phyloP scores from a whole-genome alignment of 495 filamentous ascomycete genomes.

The Penicillium crystallinum region DNA sequence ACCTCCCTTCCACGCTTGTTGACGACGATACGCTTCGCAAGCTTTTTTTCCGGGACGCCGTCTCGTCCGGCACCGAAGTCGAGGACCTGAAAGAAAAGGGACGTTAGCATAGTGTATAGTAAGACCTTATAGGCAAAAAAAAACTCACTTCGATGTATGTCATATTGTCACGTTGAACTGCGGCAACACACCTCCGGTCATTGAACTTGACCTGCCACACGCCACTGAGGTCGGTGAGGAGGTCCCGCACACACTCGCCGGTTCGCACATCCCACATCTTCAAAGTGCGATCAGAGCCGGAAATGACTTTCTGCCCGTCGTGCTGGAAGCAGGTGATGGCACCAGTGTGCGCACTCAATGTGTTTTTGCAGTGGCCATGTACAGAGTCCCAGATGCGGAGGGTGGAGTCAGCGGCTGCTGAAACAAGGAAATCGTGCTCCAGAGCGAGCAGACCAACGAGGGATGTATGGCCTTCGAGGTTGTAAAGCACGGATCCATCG shows the following conservation, averaged over 20 bases:
- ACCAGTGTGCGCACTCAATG: conserved; percentile 85
- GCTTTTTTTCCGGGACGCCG: conserved; percentile 65
- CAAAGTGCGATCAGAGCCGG: conserved; percentile 87
- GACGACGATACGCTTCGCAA: conserved; percentile 76
- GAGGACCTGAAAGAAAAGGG: conserved; percentile 53
- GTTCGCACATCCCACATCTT: conserved; percentile 98
- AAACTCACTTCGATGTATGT: conserved; percentile 91
- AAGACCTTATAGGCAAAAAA: neutral
- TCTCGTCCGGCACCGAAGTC: conserved; percentile 90
- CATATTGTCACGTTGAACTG: conserved; percentile 84
- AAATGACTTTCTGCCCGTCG: conserved; percentile 94
- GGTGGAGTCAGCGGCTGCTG: conserved; percentile 91
- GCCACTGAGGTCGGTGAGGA: conserved; percentile 89
- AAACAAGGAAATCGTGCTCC: conserved; percentile 81
- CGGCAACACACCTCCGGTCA: conserved; percentile 89
- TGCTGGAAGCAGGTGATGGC: conserved; percentile 99
- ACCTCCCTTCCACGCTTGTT: conserved; percentile 52
- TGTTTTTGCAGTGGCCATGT: conserved; percentile 83
- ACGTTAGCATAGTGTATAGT: conserved; percentile 1
- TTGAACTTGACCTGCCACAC: conserved; percentile 99
- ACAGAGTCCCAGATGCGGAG: conserved; percentile 97
- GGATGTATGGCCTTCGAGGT: conserved; percentile 89
- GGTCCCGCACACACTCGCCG: conserved; percentile 87
- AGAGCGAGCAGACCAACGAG: conserved; percentile 90
- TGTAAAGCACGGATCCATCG: conserved; percentile 78